phyloP scores from a whole-genome alignment of 139 green algal genomes.

The Haematococcus sp. region DNA sequence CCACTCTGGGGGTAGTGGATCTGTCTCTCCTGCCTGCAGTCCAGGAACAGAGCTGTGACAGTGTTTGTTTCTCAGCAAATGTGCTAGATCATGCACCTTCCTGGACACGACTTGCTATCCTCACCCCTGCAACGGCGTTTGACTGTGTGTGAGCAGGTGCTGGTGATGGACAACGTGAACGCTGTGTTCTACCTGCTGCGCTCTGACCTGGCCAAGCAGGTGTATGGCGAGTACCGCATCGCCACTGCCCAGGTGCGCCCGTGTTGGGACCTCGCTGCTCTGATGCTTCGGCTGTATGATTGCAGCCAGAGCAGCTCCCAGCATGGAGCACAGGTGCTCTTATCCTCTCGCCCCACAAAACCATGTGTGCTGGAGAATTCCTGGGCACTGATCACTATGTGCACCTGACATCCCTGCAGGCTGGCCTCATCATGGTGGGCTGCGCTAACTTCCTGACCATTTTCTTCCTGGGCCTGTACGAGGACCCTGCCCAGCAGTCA shows the following conservation, averaged over 20 bases:
- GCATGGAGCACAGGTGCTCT: background rate
- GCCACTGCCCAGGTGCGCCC: background rate
- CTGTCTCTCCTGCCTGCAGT: too few species aligned
- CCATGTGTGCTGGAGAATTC: too few species aligned
- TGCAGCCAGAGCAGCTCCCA: background rate
- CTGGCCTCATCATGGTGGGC: constrained; percentile 32
- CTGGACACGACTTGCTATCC: too few species aligned
- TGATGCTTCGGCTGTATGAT: background rate
- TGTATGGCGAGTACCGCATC: constrained; percentile 11
- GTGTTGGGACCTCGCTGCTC: background rate
- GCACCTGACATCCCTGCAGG: background rate
- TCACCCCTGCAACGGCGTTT: too few species aligned
- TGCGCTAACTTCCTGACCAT: constrained; percentile 25
- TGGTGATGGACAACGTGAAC: constrained; percentile 34
- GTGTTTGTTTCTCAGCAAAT: too few species aligned
- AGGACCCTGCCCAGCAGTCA: background rate
- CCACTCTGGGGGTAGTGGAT: too few species aligned
- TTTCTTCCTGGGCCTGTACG: constrained; percentile 31
- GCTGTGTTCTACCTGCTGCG: constrained; percentile 21
- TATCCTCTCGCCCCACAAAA: background rate
- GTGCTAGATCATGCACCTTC: too few species aligned
- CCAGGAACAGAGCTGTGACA: too few species aligned
- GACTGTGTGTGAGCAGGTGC: too few species aligned
- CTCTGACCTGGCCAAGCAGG: constrained; percentile 1
- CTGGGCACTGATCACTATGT: background rate